phyloP scores from a whole-genome alignment of 441 rosid species.

The Melastoma candidum region DNA sequence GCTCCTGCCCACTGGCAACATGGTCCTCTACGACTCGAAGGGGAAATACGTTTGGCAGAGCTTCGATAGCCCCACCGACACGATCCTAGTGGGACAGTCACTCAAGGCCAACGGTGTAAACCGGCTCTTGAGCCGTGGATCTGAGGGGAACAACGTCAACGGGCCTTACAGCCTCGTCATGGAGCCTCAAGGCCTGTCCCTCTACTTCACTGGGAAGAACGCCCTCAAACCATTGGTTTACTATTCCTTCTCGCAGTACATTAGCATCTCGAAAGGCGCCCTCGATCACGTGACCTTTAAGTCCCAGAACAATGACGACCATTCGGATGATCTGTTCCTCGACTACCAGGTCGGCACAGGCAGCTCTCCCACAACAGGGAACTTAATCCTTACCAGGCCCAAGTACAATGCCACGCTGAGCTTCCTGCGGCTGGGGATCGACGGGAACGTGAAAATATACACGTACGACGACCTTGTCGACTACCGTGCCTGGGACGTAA shows the following conservation, averaged over 20 bases:
- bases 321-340: conserved; percentile 21
- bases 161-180: conserved; percentile 62
- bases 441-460: conserved; percentile 41
- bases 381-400: conserved; percentile 24
- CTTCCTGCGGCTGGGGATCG: conserved; percentile 35
- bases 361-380: neutral
- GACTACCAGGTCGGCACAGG: conserved; percentile 3
- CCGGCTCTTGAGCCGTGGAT: conserved; percentile 47
- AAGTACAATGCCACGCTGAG: conserved; percentile 42
- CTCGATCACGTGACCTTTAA: conserved; percentile 17
- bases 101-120: conserved; percentile 21
- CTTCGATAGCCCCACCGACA: conserved; percentile 63
- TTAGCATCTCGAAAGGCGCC: neutral
- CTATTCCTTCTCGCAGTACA: conserved; percentile 13
- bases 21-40: conserved; percentile 45
- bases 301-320: conserved; percentile 14
- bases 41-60: conserved; percentile 60
- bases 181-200: conserved; percentile 32
- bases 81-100: conserved; percentile 60
- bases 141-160: conserved; percentile 22
- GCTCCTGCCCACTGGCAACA: conserved; percentile 48
- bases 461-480: conserved; percentile 32
- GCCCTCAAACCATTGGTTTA: conserved; percentile 36
- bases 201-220: conserved; percentile 40
- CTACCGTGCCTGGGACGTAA: conserved; percentile 36